Conservation (phyloP, 257 asterid species). For the Lycium barbarum region DNA sequence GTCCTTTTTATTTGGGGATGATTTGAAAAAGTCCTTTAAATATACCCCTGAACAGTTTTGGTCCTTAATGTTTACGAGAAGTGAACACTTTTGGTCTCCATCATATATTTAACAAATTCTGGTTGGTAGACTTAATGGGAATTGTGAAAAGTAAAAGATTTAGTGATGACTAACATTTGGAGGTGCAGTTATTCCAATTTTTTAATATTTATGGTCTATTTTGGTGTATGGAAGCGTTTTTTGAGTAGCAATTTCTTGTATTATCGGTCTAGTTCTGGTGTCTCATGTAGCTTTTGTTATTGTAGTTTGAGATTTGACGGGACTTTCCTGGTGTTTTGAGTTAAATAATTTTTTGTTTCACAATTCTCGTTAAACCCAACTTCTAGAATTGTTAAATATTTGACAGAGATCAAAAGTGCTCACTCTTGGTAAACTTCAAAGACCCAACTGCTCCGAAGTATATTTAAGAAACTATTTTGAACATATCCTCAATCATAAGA, state of each 20-base stretch:
- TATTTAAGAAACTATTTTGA: too few relatives aligned
- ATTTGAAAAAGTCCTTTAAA: not conserved
- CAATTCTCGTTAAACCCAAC: too few relatives aligned
- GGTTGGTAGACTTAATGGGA: too few relatives aligned
- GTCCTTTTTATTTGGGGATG: not conserved
- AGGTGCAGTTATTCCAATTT: not conserved
- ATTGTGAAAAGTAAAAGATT: not conserved
- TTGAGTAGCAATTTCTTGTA: not conserved
- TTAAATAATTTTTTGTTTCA: too few relatives aligned
- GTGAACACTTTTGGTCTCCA: too few relatives aligned
- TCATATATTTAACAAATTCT: too few relatives aligned
- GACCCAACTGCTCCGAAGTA: too few relatives aligned
- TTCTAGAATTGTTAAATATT: not conserved
- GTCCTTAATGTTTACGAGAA: not conserved
- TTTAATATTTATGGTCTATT: not conserved
- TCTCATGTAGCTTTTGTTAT: not conserved
- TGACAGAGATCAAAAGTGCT: too few relatives aligned
- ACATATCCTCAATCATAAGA: too few relatives aligned
- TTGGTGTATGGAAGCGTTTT: not conserved
- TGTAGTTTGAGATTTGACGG: not conserved
- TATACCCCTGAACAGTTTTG: not conserved
- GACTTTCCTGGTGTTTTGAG: not conserved
- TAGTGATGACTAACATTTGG: not conserved
- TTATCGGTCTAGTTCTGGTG: too few relatives aligned
- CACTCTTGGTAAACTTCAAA: too few relatives aligned